A percentile compares a stretch with the other conserved stretches of the same genome.
phyloP scores from a whole-genome alignment of 2,329 filamentous ascomycete genomes.

The Didymosphaeria variabile region DNA sequence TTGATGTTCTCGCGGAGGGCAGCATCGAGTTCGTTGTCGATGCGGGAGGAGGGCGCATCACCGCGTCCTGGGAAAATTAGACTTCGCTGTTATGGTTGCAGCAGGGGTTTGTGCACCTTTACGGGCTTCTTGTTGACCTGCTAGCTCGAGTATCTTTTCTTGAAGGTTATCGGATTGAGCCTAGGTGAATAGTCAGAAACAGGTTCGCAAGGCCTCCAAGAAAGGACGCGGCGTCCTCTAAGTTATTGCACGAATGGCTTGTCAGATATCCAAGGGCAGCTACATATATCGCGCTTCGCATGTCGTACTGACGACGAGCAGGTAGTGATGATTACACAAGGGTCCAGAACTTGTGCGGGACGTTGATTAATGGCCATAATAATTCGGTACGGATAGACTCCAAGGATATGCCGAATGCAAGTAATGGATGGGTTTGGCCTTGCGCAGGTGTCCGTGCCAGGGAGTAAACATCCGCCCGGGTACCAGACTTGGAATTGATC shows the following conservation, averaged over 20 bases:
- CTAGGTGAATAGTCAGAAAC: conserved; percentile 27
- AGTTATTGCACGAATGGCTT: not conserved
- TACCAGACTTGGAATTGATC: not conserved
- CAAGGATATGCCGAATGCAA: not conserved
- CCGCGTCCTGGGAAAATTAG: conserved; percentile 40
- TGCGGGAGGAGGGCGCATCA: conserved; percentile 46
- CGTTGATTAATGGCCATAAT: not conserved
- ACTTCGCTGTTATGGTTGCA: conserved; percentile 12
- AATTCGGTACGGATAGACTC: not conserved
- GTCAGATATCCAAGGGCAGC: not conserved
- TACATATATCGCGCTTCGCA: not conserved
- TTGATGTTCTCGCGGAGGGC: conserved; percentile 60
- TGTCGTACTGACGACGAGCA: not conserved
- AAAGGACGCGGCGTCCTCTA: not conserved
- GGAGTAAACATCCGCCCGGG: not conserved
- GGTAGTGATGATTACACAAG: not conserved
- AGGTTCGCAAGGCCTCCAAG: not conserved
- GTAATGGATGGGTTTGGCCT: not conserved
- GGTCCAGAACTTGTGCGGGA: not conserved
- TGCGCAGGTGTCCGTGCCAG: not conserved
- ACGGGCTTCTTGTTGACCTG: conserved; percentile 39
- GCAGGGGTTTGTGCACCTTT: conserved; percentile 28
- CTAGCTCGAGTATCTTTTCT: conserved; percentile 42
- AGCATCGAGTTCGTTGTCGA: conserved; percentile 57
- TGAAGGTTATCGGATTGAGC: conserved; percentile 42